A percentile compares a stretch with the other conserved stretches of the same genome.
Evolutionary conservation across 2,329 filamentous ascomycete genomes (phyloP).

Genomic region (Beauveria varroae): DNA sequence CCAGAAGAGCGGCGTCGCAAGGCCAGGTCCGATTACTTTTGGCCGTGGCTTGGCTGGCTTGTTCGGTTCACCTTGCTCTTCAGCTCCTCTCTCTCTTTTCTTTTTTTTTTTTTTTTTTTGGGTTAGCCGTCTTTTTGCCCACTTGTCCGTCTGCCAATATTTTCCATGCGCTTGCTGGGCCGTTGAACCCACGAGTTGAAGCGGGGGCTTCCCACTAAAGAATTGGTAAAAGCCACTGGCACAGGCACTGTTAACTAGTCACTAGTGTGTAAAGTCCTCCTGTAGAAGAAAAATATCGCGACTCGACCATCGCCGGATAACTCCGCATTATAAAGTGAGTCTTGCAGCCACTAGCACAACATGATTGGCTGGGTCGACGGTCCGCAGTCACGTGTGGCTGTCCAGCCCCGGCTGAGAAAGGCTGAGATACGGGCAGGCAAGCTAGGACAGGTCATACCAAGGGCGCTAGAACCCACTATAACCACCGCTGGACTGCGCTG

Average conservation of each 20-base stretch:
- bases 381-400: conserved; percentile 4
- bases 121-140: neutral
- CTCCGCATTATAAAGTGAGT: neutral
- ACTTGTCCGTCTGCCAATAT: neutral
- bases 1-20: conserved; percentile 1
- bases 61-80: neutral
- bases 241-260: neutral
- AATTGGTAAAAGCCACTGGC: neutral
- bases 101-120: neutral
- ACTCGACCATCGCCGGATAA: neutral
- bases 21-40: neutral
- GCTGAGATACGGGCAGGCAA: neutral
- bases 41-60: neutral
- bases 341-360: neutral
- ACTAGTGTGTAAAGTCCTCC: neutral
- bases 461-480: neutral
- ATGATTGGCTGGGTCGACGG: neutral
- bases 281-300: neutral
- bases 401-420: neutral
- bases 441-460: neutral
- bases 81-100: neutral
- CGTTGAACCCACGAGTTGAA: conserved; percentile 5
- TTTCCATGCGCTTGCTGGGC: conserved; percentile 1
- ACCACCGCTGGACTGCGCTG: neutral
- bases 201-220: conserved; percentile 2